phyloP scores from a whole-genome alignment of 169 alveolate species.

The Eimeria acervulina region DNA sequence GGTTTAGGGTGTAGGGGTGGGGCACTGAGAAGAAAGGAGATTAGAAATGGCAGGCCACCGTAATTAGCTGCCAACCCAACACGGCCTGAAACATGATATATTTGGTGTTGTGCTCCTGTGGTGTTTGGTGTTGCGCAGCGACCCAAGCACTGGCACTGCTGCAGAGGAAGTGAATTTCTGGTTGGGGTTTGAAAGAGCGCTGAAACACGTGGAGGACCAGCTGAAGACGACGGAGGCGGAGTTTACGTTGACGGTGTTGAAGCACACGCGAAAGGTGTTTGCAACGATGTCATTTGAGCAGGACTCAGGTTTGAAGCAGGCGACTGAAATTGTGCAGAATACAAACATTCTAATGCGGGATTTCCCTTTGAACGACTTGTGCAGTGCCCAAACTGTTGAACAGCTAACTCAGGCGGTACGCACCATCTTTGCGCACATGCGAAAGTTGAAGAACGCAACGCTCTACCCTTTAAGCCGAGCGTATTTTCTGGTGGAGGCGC shows the following conservation, averaged over 20 bases:
- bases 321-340: conserved; percentile 94
- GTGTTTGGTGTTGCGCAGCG: conserved; percentile 44
- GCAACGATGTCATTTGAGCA: conserved; percentile 96
- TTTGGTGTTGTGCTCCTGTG: too few species aligned
- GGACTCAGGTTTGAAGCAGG: conserved; percentile 96
- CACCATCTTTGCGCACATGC: conserved; percentile 94
- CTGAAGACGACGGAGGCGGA: conserved; percentile 91
- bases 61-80: too few species aligned
- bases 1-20: background rate
- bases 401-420: conserved; percentile 94
- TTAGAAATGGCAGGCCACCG: too few species aligned
- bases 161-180: conserved; percentile 87
- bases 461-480: conserved; percentile 95
- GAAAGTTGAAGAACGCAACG: conserved; percentile 93
- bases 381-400: conserved; percentile 94
- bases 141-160: conserved; percentile 85
- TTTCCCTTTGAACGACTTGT: conserved; percentile 96
- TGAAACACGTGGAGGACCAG: conserved; percentile 82
- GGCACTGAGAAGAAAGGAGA: too few species aligned
- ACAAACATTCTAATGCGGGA: conserved; percentile 96
- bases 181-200: conserved; percentile 86
- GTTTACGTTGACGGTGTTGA: conserved; percentile 93
- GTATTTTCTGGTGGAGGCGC: conserved; percentile 95
- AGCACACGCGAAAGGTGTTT: conserved; percentile 94
- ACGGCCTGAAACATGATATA: too few species aligned